Percentiles rank a stretch among this genome's conserved stretches.
Conservation (phyloP, 495 filamentous ascomycete genomes). For the Penicillium canariense region DNA sequence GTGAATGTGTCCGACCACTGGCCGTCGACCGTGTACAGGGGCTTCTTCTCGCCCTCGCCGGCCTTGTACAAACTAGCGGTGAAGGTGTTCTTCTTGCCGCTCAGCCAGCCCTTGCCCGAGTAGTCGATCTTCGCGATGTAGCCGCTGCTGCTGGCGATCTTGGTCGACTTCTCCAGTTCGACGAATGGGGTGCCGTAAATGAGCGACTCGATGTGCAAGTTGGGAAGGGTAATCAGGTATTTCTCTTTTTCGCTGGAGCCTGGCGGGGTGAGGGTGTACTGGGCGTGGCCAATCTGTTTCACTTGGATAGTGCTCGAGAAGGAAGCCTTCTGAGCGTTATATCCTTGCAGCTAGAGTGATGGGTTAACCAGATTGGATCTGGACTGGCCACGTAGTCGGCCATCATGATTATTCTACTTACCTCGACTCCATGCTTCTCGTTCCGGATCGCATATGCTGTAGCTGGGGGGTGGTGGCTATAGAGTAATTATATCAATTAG, state of each 20-base stretch:
- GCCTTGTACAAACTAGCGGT: constrained; percentile 71
- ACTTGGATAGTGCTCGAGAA: constrained; percentile 92
- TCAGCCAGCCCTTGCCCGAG: constrained; percentile 87
- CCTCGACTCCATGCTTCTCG: constrained; percentile 71
- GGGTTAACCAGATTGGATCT: not conserved
- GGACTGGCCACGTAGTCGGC: not conserved
- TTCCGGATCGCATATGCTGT: constrained; percentile 94
- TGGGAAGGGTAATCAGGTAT: constrained; percentile 89
- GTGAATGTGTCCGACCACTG: constrained; percentile 88
- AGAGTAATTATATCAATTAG: constrained; percentile 5
- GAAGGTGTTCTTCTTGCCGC: constrained; percentile 93
- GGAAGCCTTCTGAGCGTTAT: constrained; percentile 96
- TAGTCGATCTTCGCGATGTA: constrained; percentile 94
- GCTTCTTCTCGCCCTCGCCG: constrained; percentile 71
- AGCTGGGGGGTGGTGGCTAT: constrained; percentile 93
- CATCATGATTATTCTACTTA: constrained; percentile 23
- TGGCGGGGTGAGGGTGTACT: constrained; percentile 68
- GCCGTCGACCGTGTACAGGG: constrained; percentile 81
- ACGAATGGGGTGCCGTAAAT: constrained; percentile 89
- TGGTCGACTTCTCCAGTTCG: constrained; percentile 78
- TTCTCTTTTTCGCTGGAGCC: constrained; percentile 58
- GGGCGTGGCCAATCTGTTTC: constrained; percentile 94
- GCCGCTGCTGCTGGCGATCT: constrained; percentile 81
- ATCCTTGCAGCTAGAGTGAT: constrained; percentile 68
- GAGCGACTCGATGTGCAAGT: constrained; percentile 89